Percentiles rank a stretch among this genome's conserved stretches.
These are phyloP conservation scores for Pseudogymnoascus pannorum DNA, from an alignment of 2,329 filamentous ascomycete species.

Conservation along the genomic window DNA sequence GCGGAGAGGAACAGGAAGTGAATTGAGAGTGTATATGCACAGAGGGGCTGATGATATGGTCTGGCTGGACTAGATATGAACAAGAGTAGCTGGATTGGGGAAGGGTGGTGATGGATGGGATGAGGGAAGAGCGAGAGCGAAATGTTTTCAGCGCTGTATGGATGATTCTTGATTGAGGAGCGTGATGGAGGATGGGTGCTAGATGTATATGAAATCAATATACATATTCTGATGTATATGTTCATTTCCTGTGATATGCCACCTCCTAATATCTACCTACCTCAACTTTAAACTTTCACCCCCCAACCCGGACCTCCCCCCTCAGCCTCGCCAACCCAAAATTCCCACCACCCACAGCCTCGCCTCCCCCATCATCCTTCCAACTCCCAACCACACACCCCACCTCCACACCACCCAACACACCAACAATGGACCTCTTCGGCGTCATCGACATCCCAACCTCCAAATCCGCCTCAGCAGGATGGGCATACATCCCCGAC, in stretches of 20 bases:
- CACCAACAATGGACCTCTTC: conserved; percentile 51
- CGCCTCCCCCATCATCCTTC: background rate
- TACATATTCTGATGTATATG: background rate
- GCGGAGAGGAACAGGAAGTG: conserved; percentile 64
- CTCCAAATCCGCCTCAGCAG: conserved; percentile 61
- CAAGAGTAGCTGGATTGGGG: background rate
- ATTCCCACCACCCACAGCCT: too few species aligned
- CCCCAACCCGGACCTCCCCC: too few species aligned
- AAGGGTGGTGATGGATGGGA: conserved; percentile 2
- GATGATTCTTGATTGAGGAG: background rate
- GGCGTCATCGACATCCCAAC: conserved; percentile 78
- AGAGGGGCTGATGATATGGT: background rate
- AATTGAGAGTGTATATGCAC: conserved; percentile 10
- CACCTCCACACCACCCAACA: background rate
- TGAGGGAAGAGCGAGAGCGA: too few species aligned
- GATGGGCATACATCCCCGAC: conserved; percentile 89
- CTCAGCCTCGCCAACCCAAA: background rate
- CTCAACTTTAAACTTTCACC: too few species aligned
- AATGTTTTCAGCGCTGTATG: background rate
- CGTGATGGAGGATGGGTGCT: too few species aligned
- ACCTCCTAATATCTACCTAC: too few species aligned
- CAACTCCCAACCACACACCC: background rate
- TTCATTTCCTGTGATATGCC: background rate
- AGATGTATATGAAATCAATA: background rate
- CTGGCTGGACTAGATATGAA: background rate